Evolutionary conservation across 345 rosid genomes (phyloP), one percentile per base, ranked within the genome.

Genomic region (Anacardium occidentale): DNA sequence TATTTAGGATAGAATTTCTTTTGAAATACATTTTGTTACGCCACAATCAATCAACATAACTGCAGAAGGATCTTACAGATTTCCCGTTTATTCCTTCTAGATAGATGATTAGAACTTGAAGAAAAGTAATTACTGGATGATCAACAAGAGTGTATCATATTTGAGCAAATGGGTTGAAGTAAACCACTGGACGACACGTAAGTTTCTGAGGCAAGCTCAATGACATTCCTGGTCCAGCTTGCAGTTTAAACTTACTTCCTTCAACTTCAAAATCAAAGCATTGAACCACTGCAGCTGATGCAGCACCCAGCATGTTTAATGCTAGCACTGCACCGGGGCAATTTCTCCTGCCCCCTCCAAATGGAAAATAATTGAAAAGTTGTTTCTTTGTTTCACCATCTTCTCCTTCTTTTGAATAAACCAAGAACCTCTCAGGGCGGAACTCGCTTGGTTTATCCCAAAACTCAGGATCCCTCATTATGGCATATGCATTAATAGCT

Each of bases 351-450:
- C 82, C 82, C 11, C 76, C 56, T 37, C 40, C 40, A 37, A 37
- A 37, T 4, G 40, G 40, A 37, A 6, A 5, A 5, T 37, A 37
- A 37, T 37, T 37, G 40, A 37, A 37, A 37, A 37, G 40, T 5
- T 37, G 40, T 37, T 37, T 37, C 40, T 37, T 37, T 4, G 40
- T 37, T 37, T 6, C 40, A 37, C 40, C 40, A 37, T 37, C 40
- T 37, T 37, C 20, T 14, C 42, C 66, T 25, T 65, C 69, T 20
- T 66, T 70, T n/a, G 24, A 53, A 24, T 62, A 42, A 17, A 12
- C 76, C 59, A 82, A 54, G 60, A 78, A 82, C 77, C 85, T 78
- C 71, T 82, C 80, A 0, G 86, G 81, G 6, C 15, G 15, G 5
- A 50, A 13, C 6, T 50, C 53, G 6, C 14, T 14, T 13, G 53